A percentile compares a stretch with the other conserved stretches of the same genome.
Evolutionary conservation across 2,329 filamentous ascomycete species (phyloP).

Genomic region (Apiospora phragmitis): DNA sequence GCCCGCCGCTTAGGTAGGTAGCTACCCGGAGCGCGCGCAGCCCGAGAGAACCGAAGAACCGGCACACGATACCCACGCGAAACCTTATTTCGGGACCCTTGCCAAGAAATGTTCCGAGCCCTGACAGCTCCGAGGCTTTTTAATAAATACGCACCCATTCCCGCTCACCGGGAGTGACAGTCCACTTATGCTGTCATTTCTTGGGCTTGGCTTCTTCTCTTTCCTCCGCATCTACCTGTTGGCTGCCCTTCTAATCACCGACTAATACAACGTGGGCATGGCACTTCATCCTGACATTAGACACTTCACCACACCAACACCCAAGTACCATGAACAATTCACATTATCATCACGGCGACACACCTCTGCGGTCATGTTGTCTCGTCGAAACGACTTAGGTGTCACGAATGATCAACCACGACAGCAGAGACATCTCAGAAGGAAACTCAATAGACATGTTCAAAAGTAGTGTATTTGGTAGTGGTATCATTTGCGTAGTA

Average conservation of each 20-base stretch:
- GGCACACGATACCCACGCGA: neutral
- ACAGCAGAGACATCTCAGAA: too few relatives aligned
- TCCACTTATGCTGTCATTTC: neutral
- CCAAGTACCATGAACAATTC: neutral
- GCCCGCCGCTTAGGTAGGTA: neutral
- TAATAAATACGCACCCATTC: neutral
- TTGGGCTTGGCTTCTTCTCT: neutral
- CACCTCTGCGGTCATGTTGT: neutral
- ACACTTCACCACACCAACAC: neutral
- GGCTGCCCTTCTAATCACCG: neutral
- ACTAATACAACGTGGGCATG: neutral
- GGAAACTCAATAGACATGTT: neutral
- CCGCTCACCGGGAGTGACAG: neutral
- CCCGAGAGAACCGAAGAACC: neutral
- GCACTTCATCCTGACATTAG: neutral
- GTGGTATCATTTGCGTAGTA: constrained; percentile 3
- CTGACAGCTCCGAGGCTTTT: neutral
- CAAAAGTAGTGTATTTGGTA: neutral
- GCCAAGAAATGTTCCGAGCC: neutral
- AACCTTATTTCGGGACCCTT: neutral
- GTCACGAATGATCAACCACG: neutral
- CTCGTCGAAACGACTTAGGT: too few relatives aligned
- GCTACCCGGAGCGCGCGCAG: neutral
- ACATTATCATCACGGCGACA: neutral
- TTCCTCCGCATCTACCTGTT: neutral